Evolutionary conservation across 176 grass and related monocot genomes (phyloP), one percentile per base, ranked within the genome.

Genomic region (Alopecurus myosuroides): DNA sequence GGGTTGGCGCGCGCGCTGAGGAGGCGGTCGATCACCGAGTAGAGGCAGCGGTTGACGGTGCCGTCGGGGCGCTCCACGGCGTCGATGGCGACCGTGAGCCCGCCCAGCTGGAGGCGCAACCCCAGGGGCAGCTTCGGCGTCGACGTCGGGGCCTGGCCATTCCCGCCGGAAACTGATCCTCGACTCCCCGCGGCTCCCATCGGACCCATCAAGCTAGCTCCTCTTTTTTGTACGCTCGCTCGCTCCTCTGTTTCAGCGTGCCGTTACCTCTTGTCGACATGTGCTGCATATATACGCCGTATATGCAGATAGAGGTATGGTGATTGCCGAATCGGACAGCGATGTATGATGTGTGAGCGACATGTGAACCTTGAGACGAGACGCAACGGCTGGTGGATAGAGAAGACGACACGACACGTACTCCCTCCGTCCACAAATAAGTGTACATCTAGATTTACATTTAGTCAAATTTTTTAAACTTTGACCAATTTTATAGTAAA

Each of bases 41-140:
- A 82, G 30, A 95, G 80, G 77, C 71, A 82, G 65, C 94, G 94
- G 86, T 93, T 91, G 65, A 96, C 26, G 41, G 88, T 91, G 81
- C 89, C 88, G 71, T 96, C 49, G 55, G 18, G 70, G 23, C 86
- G 86, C 79, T 55, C 37, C 20, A 81, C 56, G 26, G 66, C 28
- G 70, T 93, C 88, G 56, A 79, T 92, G 20, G 87, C 69, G 2
- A 20, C 40, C 12, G 79, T 57, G 48, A 90, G 72, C 41, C 74
- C 18, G 20, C 75, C 61, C 7, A 93, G 25, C 76, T 74, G 84
- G 66, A 93, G 20, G 15, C 83, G 80, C 52, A 78, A 25, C 22
- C 13, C 85, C 60, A 82, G 88, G 4, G 84, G 86, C 49, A 91
- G 74, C 34, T 20, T 11, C 5, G 82, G 79, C 12, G 85, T 48